phyloP scores from a whole-genome alignment of 208 protist genomes.

The Tetramitus jugosus region DNA sequence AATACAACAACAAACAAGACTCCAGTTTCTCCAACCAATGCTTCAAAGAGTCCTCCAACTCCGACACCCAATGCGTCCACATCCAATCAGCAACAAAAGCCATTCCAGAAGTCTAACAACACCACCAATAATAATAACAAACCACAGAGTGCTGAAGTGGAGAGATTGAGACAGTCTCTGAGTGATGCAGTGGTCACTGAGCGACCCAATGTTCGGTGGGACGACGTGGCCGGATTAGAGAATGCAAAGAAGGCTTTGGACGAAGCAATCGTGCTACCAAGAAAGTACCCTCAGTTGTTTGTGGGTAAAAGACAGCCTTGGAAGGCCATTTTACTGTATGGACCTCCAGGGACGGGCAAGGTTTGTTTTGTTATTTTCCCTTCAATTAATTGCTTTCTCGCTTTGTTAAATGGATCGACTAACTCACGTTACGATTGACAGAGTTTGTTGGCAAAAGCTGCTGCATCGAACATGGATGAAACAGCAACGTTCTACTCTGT shows the following conservation, averaged over 20 bases:
- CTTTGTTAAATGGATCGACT: slow-evolving; percentile 31
- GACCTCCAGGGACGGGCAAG: slow-evolving; percentile 75
- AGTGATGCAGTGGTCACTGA: slow-evolving; percentile 66
- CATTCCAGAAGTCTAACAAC: too few relatives aligned
- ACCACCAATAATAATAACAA: slow-evolving; percentile 72
- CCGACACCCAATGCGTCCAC: too few relatives aligned
- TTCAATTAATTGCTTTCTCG: not conserved
- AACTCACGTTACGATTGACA: not conserved
- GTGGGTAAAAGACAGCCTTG: slow-evolving; percentile 71
- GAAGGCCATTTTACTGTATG: slow-evolving; percentile 70
- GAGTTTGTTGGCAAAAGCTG: not conserved
- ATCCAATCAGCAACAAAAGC: slow-evolving; percentile 43
- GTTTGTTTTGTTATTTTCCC: too few relatives aligned
- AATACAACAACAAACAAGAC: slow-evolving; percentile 59
- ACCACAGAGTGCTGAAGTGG: slow-evolving; percentile 70
- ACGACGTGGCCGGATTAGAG: slow-evolving; percentile 73
- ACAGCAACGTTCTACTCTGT: slow-evolving; percentile 44
- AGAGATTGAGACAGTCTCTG: slow-evolving; percentile 69
- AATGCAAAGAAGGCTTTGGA: slow-evolving; percentile 76
- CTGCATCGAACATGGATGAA: slow-evolving; percentile 27
- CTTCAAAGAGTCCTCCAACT: slow-evolving; percentile 30
- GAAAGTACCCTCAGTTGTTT: slow-evolving; percentile 81
- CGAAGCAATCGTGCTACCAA: slow-evolving; percentile 79
- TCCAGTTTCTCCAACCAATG: too few relatives aligned
- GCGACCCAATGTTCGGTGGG: slow-evolving; percentile 83